These are phyloP conservation scores for Boletus edulis DNA, from an alignment of 768 basidiomycete species.

Conservation along the genomic window DNA sequence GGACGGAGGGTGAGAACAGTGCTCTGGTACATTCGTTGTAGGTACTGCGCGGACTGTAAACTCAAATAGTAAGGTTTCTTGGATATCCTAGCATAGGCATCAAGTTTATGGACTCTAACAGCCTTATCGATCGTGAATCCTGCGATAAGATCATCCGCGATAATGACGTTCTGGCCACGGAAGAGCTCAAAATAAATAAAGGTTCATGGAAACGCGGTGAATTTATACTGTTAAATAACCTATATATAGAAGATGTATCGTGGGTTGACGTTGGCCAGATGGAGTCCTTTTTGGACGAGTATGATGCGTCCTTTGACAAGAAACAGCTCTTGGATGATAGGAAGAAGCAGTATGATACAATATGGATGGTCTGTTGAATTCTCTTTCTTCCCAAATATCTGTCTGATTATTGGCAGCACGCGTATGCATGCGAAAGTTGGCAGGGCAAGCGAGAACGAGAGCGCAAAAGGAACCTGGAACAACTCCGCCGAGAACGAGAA, in stretches of 20 bases:
- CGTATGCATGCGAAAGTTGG: conserved; percentile 1
- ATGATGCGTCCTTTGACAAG: neutral
- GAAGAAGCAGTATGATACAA: neutral
- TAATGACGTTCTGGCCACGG: neutral
- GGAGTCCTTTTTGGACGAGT: conserved; percentile 8
- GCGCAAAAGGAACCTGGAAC: neutral
- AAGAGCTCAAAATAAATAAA: neutral
- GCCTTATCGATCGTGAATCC: neutral
- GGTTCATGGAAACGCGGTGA: neutral
- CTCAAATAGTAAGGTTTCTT: neutral
- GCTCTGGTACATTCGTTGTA: conserved; percentile 10
- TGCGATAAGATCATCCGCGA: neutral
- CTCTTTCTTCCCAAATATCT: neutral
- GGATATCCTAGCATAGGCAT: neutral
- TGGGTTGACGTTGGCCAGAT: conserved; percentile 5
- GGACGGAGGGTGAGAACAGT: neutral
- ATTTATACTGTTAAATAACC: neutral
- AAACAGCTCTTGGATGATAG: conserved; percentile 1
- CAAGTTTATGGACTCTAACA: neutral
- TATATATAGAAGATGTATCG: too few species aligned
- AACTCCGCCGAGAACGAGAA: neutral
- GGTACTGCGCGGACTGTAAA: conserved; percentile 9
- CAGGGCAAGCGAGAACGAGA: neutral
- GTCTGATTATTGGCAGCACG: conserved; percentile 1
- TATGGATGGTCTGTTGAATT: neutral